phyloP scores from a whole-genome alignment of 306 rosid genomes.

The Arachis hypogaea region DNA sequence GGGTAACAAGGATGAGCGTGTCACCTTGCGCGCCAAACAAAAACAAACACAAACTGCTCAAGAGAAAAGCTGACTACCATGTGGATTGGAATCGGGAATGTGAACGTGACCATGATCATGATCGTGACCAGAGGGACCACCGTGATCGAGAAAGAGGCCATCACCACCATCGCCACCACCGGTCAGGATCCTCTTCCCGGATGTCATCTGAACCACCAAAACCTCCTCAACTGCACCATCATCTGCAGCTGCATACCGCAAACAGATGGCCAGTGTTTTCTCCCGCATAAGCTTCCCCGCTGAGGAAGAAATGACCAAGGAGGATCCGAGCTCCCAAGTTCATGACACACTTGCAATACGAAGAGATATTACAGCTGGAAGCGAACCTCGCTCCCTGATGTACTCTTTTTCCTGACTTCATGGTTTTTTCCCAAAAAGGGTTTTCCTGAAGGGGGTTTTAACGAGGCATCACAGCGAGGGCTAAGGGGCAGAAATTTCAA shows the following conservation, averaged over 20 bases:
- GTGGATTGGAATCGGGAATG: conserved; percentile 49
- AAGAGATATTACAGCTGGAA: too few species aligned
- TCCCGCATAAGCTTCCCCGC: conserved; percentile 68
- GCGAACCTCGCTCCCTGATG: too few species aligned
- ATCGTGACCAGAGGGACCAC: conserved; percentile 38
- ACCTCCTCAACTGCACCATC: conserved; percentile 38
- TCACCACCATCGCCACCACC: conserved; percentile 61
- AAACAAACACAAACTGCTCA: too few species aligned
- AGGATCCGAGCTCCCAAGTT: not conserved
- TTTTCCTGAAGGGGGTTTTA: too few species aligned
- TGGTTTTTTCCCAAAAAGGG: too few species aligned
- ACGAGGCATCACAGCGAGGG: too few species aligned
- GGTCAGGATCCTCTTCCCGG: conserved; percentile 61
- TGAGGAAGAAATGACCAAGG: conserved; percentile 60
- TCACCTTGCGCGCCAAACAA: too few species aligned
- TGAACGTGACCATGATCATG: conserved; percentile 27
- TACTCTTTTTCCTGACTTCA: too few species aligned
- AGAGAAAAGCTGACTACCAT: conserved; percentile 68
- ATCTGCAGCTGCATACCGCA: conserved; percentile 57
- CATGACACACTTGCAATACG: too few species aligned
- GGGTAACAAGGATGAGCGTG: too few species aligned
- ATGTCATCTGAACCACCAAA: conserved; percentile 55
- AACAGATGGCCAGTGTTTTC: conserved; percentile 86
- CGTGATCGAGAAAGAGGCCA: conserved; percentile 33
- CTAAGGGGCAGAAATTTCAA: too few species aligned